Conservation (phyloP, 148 eudicot genomes). For the Heliosperma pusillum region DNA sequence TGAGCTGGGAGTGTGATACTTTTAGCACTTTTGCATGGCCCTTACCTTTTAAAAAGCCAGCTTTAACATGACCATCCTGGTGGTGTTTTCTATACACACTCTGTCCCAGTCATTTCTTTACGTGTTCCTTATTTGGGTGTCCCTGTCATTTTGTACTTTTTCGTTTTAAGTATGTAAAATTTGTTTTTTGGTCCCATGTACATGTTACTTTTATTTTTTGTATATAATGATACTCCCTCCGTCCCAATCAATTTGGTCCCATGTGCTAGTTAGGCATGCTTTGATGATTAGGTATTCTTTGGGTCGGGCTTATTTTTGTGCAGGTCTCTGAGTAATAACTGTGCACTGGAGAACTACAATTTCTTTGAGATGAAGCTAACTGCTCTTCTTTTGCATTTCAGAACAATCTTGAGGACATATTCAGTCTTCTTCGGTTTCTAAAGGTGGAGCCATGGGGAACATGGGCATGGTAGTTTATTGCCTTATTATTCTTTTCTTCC, state of each 20-base stretch:
- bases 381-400: slow-evolving; percentile 31
- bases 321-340: background rate
- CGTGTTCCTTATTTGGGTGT: too few species aligned
- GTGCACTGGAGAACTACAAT: background rate
- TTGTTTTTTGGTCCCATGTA: too few species aligned
- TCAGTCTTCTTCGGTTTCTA: slow-evolving; percentile 90
- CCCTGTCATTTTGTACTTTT: too few species aligned
- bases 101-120: background rate
- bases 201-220: too few species aligned
- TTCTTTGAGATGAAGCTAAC: slow-evolving; percentile 13
- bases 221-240: too few species aligned
- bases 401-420: slow-evolving; percentile 95
- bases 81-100: background rate
- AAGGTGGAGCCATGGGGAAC: slow-evolving; percentile 99
- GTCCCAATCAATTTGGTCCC: too few species aligned
- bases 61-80: background rate
- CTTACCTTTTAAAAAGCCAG: background rate
- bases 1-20: background rate
- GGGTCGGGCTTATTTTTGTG: background rate
- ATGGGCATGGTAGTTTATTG: slow-evolving; percentile 86
- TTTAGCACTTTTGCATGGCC: background rate
- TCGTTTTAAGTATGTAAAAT: too few species aligned
- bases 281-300: background rate
- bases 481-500: background rate
- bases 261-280: too few species aligned